Evolutionary conservation across 768 basidiomycete genomes (phyloP), one percentile per base, ranked within the genome.

Genomic region (Terana coerulea): DNA sequence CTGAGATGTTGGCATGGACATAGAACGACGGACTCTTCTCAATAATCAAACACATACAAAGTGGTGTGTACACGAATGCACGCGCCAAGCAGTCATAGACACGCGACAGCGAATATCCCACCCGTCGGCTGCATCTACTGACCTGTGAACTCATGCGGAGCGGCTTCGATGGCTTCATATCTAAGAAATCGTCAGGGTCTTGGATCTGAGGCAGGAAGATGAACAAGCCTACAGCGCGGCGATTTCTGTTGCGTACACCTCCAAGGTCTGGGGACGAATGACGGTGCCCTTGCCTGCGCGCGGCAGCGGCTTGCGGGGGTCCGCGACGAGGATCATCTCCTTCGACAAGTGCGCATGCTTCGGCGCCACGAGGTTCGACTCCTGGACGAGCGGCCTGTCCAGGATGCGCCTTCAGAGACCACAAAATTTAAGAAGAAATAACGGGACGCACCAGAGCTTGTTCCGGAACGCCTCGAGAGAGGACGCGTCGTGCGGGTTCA

Each of bases 271-370:
- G 49, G 73, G 74, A 42, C 72, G 70, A 35, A 65, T 64, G 3
- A 77, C 68, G 0, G 78, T 75, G 2, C 76, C 76, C 55, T 80
- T 81, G 1, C 64, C 71, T 1, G 75, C 64, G 19, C 72, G 71
- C n/a, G 70, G 63, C 35, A 80, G 63, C 1, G 75, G 78, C 49
- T 75, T 75, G 0, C 62, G 65, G 22, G 70, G 57, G 2, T 66
- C 61, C 0, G 77, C 67, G 11, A 79, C 57, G 26, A 79, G 35
- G 36, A 81, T 74, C 75, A 80, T 76, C 55, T 81, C 75, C 53
- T 74, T 75, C 61, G 73, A 76, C 10, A 77, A 67, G 8, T 60
- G 47, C 19, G 67, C 63, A 43, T 62, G 64, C 15, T 50, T 35
- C 0, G 65, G 61, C 2, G 60, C 62, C 22, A 39, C 47, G 3